A percentile compares a stretch with the other conserved stretches of the same genome.
Conservation (phyloP, 441 rosid genomes). For the Jatropha multifida region DNA sequence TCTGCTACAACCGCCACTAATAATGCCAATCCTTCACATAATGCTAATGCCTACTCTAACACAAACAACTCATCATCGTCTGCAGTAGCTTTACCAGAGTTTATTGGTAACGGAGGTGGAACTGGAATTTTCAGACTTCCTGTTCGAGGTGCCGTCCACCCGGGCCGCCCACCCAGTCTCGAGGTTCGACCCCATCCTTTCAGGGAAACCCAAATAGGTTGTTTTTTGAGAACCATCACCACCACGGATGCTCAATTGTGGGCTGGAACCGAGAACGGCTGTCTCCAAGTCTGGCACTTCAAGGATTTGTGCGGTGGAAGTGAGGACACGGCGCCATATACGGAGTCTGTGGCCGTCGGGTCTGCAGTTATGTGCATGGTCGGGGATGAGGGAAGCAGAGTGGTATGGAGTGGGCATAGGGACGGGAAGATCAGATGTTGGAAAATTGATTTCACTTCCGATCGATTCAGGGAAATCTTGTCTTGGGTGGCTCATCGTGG, state of each 20-base stretch:
- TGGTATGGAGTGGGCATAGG: constrained; percentile 95
- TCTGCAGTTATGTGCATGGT: constrained; percentile 69
- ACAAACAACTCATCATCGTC: constrained; percentile 9
- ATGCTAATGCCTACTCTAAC: not conserved
- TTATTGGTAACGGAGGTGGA: constrained; percentile 67
- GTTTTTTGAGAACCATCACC: constrained; percentile 69
- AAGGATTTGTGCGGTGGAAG: constrained; percentile 68
- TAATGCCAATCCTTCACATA: constrained; percentile 1
- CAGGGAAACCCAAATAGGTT: constrained; percentile 84
- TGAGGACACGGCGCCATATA: constrained; percentile 79
- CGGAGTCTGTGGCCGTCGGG: constrained; percentile 60
- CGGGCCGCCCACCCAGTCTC: constrained; percentile 72
- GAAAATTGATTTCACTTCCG: constrained; percentile 61
- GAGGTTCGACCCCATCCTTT: constrained; percentile 91
- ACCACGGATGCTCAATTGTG: constrained; percentile 75
- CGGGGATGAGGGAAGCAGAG: constrained; percentile 62
- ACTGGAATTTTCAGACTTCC: constrained; percentile 70
- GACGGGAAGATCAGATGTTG: constrained; percentile 91
- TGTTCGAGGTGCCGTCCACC: constrained; percentile 65
- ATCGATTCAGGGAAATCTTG: constrained; percentile 72
- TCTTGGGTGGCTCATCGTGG: constrained; percentile 92
- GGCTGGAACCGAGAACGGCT: constrained; percentile 91
- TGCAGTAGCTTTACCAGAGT: constrained; percentile 46
- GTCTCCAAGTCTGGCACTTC: constrained; percentile 67
- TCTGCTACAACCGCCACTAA: constrained; percentile 5